Evolutionary conservation across 257 asterid genomes (phyloP), one percentile per base, ranked within the genome.

Genomic region (Linderniella brevidens): DNA sequence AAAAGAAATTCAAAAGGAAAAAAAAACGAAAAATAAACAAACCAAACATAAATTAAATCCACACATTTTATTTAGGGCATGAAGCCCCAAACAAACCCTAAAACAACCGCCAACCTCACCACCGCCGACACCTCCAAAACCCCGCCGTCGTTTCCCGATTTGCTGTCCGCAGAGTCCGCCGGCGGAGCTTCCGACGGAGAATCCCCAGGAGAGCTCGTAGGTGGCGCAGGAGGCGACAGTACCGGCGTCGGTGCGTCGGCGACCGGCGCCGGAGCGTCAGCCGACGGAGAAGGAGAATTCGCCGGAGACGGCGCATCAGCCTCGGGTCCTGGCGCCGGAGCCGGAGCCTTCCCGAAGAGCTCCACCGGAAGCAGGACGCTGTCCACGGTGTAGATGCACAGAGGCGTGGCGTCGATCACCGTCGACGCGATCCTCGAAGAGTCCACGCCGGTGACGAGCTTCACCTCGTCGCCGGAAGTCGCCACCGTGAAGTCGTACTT

Each of bases 281-380:
- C 71, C 0, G 57, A 72, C 0, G 93, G 93, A 15, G 92, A 49
- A 0, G 96, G 95, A 6, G 97, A 76, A 4, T 37, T 40, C 42
- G 74, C 97, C 11, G 95, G 82, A 0, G 90, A 81, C 2, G 80
- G 97, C 9, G 80, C 86, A 0, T 92, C 94, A 0, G 98, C 86
- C 0, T 84, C 83, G 4, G 80, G 95, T 9, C 82, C 90, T 0
- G 95, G 95, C 0, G 98, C 92, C 35, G 98, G 93, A 0, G 98
- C 54, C 0, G 94, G 98, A 17, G 94, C 66, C 48, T 52, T 64
- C 0, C 96, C 98, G 67, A 75, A 90, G 19, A 90, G 74, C 62
- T 90, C 98, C 3, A 64, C 70, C 0, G 98, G 98, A 3, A 90
- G 94, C 19, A 90, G 84, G 41, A 90, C 56, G 32, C 65, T 76